A percentile compares a stretch with the other conserved stretches of the same genome.
phyloP scores from a whole-genome alignment of 164 flowering plant species.

The Houttuynia cordata region DNA sequence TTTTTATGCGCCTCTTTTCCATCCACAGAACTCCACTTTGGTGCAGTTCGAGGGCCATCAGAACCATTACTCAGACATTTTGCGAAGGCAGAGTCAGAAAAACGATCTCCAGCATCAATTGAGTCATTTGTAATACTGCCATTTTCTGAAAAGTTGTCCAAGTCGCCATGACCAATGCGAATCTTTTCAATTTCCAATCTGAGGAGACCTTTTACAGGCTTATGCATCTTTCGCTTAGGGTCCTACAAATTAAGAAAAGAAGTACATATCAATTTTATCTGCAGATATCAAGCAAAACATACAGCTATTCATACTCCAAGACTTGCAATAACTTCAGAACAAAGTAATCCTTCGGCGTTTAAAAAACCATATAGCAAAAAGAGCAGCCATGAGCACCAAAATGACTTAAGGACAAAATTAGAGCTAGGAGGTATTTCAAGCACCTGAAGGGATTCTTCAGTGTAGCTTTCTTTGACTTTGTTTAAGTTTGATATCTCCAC shows the following conservation, averaged over 20 bases:
- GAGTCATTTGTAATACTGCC: conserved; percentile 65
- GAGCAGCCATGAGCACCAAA: too few relatives aligned
- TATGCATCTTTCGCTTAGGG: conserved; percentile 92
- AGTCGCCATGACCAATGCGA: conserved; percentile 37
- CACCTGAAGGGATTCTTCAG: conserved; percentile 94
- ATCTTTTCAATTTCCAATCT: conserved; percentile 81
- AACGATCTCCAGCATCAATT: conserved; percentile 39
- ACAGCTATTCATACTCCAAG: not conserved
- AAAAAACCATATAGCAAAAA: too few relatives aligned
- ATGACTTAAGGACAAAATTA: not conserved
- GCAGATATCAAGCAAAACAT: not conserved
- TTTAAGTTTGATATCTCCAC: conserved; percentile 87
- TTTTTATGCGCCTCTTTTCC: conserved; percentile 40
- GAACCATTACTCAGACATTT: conserved; percentile 50
- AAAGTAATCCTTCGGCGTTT: too few relatives aligned
- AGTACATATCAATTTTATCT: not conserved
- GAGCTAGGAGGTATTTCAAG: not conserved
- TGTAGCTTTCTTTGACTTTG: conserved; percentile 93
- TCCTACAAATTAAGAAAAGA: conserved; percentile 35
- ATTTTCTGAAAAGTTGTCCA: conserved; percentile 57
- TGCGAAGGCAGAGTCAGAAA: conserved; percentile 29
- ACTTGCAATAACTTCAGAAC: too few relatives aligned
- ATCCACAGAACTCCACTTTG: conserved; percentile 30
- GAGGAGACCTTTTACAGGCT: conserved; percentile 83
- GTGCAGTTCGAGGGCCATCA: conserved; percentile 37